Percentiles rank a stretch among this genome's conserved stretches.
Conservation (phyloP, 2,329 filamentous ascomycete species). For the Falciphora oryzae region DNA sequence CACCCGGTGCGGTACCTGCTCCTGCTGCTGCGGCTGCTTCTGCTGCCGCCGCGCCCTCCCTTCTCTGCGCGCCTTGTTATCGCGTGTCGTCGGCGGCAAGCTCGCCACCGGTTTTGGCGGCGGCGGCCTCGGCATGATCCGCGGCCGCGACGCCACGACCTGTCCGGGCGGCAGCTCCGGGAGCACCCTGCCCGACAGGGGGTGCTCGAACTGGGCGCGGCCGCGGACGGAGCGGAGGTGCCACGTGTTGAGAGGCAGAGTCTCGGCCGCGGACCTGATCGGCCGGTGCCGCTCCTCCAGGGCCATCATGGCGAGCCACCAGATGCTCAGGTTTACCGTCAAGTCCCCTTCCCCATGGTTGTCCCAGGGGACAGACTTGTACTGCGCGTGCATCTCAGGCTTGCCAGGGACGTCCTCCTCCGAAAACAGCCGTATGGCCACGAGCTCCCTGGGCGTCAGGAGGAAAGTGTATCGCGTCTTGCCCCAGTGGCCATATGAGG, state of each 20-base stretch:
- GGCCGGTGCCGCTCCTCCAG: background rate
- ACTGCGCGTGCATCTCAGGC: background rate
- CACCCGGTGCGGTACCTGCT: too few relatives aligned
- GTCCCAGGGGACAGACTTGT: background rate
- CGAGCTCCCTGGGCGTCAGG: background rate
- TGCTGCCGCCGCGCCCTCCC: too few relatives aligned
- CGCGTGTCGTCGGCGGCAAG: too few relatives aligned
- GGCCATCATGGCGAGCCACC: background rate
- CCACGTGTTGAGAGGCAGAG: background rate
- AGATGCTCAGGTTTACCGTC: background rate
- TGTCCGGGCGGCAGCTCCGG: slow-evolving; percentile 4
- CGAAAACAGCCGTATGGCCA: background rate
- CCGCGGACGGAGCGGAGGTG: background rate
- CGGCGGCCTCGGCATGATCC: too few relatives aligned
- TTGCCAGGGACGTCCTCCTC: background rate
- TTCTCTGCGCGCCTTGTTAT: too few relatives aligned
- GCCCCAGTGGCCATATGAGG: background rate
- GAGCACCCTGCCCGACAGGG: background rate
- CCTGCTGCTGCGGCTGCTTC: too few relatives aligned
- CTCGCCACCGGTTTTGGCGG: too few relatives aligned
- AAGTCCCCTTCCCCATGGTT: background rate
- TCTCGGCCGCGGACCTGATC: background rate
- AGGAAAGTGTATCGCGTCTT: background rate
- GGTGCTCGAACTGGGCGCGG: background rate
- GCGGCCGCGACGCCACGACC: background rate